A percentile compares a stretch with the other conserved stretches of the same genome.
These are phyloP conservation scores for Solanum dulcamara DNA, from an alignment of 257 asterid genomes.

Conservation along the genomic window DNA sequence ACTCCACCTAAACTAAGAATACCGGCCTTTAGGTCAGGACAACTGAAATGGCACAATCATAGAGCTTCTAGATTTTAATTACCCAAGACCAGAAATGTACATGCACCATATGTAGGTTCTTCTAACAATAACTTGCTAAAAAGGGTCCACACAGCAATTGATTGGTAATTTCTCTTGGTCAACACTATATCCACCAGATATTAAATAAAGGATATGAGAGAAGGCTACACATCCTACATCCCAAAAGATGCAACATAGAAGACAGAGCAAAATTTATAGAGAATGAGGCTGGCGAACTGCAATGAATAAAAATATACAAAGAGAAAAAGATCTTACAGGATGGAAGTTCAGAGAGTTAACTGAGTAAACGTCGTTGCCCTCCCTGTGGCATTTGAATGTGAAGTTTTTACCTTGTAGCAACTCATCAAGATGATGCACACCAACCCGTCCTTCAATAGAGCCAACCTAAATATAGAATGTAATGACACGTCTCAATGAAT, in stretches of 20 bases:
- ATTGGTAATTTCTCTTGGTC: background rate
- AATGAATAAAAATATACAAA: background rate
- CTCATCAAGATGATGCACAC: constrained; percentile 93
- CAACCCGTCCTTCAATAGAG: constrained; percentile 97
- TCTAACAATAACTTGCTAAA: background rate
- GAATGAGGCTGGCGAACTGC: background rate
- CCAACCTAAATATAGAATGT: constrained; percentile 54
- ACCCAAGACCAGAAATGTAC: background rate
- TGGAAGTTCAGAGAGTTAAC: constrained; percentile 90
- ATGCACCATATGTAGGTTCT: background rate
- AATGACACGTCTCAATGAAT: background rate
- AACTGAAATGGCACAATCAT: background rate
- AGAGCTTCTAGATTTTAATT: background rate
- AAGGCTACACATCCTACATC: background rate
- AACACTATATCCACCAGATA: background rate
- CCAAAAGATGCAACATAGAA: background rate
- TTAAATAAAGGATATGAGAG: background rate
- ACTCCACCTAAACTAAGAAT: background rate
- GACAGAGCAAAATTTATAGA: background rate
- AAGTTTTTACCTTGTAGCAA: constrained; percentile 69
- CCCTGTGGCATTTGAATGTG: constrained; percentile 99
- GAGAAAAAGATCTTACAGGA: constrained; percentile 54
- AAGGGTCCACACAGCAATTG: background rate
- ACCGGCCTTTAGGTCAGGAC: background rate
- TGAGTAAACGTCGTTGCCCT: constrained; percentile 68